Base-by-base conservation (phyloP, 2,329 filamentous ascomycete species). In the Colletotrichum karsti region DNA sequence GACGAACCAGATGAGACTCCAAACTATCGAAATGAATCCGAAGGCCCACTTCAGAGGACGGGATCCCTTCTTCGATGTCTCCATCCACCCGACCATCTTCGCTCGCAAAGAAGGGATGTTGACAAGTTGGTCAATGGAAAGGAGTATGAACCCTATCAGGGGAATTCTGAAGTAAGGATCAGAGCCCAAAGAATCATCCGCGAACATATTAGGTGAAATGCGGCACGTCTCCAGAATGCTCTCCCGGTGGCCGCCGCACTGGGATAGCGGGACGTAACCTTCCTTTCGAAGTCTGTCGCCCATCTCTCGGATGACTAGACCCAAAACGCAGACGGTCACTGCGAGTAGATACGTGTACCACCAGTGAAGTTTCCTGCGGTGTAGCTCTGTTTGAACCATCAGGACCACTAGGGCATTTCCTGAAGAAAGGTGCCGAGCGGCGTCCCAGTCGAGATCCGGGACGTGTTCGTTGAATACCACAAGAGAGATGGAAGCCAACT, bases 281-380 rank as follows among this genome's bases (percentile, higher is more conserved):
- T 61, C 54, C 15, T n/a, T 55, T 44, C 41, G 0, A 12, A 44
- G n/a, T n/a, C n/a, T n/a, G n/a, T n/a, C n/a, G 10, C 41, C 41
- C 0, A 44, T n/a, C 10, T 13, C 12, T 64, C 60, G 42, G 67
- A 70, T 46, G 63, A 46, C 28, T 68, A 57, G 2, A 54, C 70
- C n/a, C 7, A 74, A 33, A 2, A 68, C 33, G 26, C 69, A 72
- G 13, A 69, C 63, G 2, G 65, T n/a, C 10, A 67, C n/a, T 7
- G 68, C 57, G 15, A 73, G 63, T 1, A n/a, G 6, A 12, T 72
- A 66, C 18, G 66, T 72, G 39, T 75, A 74, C 72, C 72, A 73
- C 73, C 74, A 75, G 9, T 69, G 70, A 57, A 74, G 68, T 8
- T 69, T 69, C 4, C 67, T 56, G 2, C 72, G 71, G 42, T 74